Evolutionary conservation across 176 grass and related monocot species (phyloP).

Genomic region (Oryza meridionalis): DNA sequence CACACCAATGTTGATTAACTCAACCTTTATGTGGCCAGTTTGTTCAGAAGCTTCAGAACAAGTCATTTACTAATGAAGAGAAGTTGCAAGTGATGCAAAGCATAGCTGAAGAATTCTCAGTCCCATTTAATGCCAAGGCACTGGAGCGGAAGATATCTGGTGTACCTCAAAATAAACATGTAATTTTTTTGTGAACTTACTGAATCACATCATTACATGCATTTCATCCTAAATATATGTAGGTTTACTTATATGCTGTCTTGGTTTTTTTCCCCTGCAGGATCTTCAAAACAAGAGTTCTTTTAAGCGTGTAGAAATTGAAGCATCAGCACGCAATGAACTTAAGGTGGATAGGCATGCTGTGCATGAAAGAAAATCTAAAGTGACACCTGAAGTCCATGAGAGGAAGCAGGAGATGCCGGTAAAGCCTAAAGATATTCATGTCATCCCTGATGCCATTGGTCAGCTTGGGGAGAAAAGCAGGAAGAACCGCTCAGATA

Average conservation of each 20-base stretch:
- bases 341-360: constrained; percentile 36
- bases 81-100: constrained; percentile 76
- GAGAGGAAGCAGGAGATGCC: constrained; percentile 48
- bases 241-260: constrained; percentile 8
- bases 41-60: constrained; percentile 74
- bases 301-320: constrained; percentile 41
- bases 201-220: constrained; percentile 16
- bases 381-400: constrained; percentile 32
- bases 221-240: constrained; percentile 12
- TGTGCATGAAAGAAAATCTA: constrained; percentile 50
- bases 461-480: constrained; percentile 41
- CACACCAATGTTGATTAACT: constrained; percentile 41
- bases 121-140: constrained; percentile 62
- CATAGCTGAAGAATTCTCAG: constrained; percentile 74
- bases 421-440: constrained; percentile 71
- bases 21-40: constrained; percentile 59
- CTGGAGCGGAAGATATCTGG: constrained; percentile 52
- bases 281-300: constrained; percentile 57
- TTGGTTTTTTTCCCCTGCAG: constrained; percentile 26
- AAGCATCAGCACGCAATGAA: constrained; percentile 41
- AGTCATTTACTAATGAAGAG: constrained; percentile 83
- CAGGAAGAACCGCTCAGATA: constrained; percentile 44
- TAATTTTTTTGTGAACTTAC: constrained; percentile 38
- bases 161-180: constrained; percentile 52
- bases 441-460: constrained; percentile 61